phyloP scores from a whole-genome alignment of 2,329 filamentous ascomycete species.

The Apiospora aurea region DNA sequence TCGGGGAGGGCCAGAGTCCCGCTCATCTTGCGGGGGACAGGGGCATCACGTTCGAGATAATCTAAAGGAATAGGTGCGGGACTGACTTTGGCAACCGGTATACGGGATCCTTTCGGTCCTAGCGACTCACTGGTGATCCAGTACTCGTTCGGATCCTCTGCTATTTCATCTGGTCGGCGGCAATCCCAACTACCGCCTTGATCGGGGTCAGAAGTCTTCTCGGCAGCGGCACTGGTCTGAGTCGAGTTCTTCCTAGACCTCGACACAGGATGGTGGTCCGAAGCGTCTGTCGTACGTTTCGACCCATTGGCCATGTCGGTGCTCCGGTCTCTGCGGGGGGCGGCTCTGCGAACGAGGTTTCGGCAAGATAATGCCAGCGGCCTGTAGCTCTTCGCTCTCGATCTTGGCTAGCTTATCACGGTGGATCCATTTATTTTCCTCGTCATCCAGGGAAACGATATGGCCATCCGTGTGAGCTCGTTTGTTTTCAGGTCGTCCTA shows the following conservation, averaged over 20 bases:
- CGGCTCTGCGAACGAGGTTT: conserved; percentile 61
- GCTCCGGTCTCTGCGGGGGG: conserved; percentile 51
- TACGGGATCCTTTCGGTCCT: conserved; percentile 73
- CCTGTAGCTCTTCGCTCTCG: conserved; percentile 81
- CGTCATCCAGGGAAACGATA: conserved; percentile 45
- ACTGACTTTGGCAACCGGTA: conserved; percentile 84
- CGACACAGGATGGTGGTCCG: conserved; percentile 38
- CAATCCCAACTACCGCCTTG: conserved; percentile 67
- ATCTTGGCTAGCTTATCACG: conserved; percentile 84
- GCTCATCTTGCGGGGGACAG: conserved; percentile 67
- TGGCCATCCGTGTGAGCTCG: conserved; percentile 40
- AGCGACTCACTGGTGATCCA: conserved; percentile 56
- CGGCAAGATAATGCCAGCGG: conserved; percentile 73
- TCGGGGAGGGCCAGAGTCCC: conserved; percentile 50
- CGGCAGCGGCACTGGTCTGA: conserved; percentile 37
- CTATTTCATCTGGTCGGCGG: conserved; percentile 79
- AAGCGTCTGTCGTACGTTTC: conserved; percentile 42
- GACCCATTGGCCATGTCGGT: conserved; percentile 44
- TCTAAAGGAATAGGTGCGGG: conserved; percentile 76
- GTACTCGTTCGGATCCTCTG: conserved; percentile 63
- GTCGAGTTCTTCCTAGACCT: conserved; percentile 57
- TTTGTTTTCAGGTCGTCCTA: conserved; percentile 35
- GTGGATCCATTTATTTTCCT: conserved; percentile 83
- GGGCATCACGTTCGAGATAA: conserved; percentile 76
- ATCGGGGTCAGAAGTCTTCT: conserved; percentile 48